Evolutionary conservation across 192 early-diverging fungal genomes (phyloP).

Genomic region (Umbelopsis vinacea): DNA sequence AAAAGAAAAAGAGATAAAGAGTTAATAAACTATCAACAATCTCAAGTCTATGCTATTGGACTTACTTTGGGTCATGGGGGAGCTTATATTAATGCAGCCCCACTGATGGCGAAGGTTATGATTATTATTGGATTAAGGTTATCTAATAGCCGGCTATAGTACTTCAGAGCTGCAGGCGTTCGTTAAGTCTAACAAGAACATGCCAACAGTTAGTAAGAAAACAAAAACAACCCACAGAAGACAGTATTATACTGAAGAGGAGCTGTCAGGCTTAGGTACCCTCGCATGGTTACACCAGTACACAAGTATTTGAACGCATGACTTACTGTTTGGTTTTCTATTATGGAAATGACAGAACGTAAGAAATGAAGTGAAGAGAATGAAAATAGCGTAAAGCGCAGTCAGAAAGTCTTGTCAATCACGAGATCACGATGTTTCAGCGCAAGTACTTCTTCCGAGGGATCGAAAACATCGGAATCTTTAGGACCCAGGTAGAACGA

Average conservation of each 20-base stretch:
- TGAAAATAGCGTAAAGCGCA: not conserved
- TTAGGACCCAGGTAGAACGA: not conserved
- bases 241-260: not conserved
- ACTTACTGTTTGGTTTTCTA: constrained; percentile 1
- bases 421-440: constrained; percentile 19
- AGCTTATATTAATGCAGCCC: not conserved
- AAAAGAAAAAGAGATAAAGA: constrained; percentile 12
- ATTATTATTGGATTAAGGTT: not conserved
- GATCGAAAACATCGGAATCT: not conserved
- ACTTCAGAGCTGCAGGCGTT: not conserved
- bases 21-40: not conserved
- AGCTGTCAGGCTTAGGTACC: not conserved
- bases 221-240: not conserved
- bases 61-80: constrained; percentile 1
- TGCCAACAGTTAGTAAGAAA: not conserved
- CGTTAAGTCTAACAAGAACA: not conserved
- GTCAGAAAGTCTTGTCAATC: not conserved
- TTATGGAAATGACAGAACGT: not conserved
- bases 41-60: no score
- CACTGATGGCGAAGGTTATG: not conserved
- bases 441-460: constrained; percentile 8
- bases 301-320: not conserved
- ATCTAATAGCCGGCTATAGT: not conserved
- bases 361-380: not conserved
- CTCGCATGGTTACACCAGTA: constrained; percentile 12